phyloP scores from a whole-genome alignment of 192 early-diverging fungal genomes.

The Umbelopsis vinacea region DNA sequence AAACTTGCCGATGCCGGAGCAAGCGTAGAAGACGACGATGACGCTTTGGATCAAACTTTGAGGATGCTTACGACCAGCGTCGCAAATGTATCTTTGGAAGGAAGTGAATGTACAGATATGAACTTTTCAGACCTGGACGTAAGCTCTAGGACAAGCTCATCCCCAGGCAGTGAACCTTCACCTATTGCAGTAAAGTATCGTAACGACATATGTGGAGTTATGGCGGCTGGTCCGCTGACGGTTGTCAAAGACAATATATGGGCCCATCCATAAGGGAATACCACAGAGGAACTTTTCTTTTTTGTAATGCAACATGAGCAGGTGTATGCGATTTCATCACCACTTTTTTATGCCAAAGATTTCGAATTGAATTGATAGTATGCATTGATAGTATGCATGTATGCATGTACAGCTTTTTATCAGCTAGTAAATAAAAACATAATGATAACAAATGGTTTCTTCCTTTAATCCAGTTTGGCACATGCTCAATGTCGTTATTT shows the following conservation, averaged over 20 bases:
- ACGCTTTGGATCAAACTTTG: background rate
- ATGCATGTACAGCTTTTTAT: too few species aligned
- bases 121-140: slow-evolving; percentile 17
- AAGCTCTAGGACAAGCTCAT: slow-evolving; percentile 11
- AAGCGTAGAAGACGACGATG: background rate
- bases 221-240: slow-evolving; percentile 19
- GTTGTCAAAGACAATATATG: slow-evolving; percentile 14
- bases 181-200: background rate
- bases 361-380: too few species aligned
- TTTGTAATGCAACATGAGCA: background rate
- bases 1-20: background rate
- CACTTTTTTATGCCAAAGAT: background rate
- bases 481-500: background rate
- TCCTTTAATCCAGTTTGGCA: too few species aligned
- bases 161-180: slow-evolving; percentile 4
- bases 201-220: background rate
- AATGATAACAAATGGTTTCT: too few species aligned
- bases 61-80: background rate
- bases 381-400: too few species aligned
- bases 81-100: slow-evolving; percentile 11
- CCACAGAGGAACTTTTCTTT: background rate
- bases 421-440: too few species aligned
- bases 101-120: slow-evolving; percentile 9
- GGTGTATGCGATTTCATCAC: background rate
- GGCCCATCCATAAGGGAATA: background rate